Conservation (phyloP, 208 protist species). For the Acanthamoeba lenticulata region DNA sequence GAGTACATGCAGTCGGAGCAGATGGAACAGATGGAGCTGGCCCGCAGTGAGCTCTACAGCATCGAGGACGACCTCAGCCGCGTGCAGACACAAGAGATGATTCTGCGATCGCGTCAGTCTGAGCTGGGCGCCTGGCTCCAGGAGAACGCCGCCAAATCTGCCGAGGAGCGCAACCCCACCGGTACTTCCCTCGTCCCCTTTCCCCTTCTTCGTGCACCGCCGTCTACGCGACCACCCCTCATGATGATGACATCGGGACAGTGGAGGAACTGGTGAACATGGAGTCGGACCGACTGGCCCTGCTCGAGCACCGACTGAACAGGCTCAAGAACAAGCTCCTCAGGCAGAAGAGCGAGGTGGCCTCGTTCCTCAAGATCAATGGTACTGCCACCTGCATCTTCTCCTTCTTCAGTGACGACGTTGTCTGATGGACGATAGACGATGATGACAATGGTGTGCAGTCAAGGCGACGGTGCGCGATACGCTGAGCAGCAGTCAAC, state of each 20-base stretch:
- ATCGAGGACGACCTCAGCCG: constrained; percentile 14
- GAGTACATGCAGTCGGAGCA: constrained; percentile 3
- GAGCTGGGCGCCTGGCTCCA: constrained; percentile 1
- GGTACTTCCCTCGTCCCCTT: no score
- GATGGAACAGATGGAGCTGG: not conserved
- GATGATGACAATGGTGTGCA: not conserved
- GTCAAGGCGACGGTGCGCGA: constrained; percentile 12
- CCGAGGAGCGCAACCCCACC: not conserved
- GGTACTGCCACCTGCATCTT: not conserved
- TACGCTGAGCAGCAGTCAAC: not conserved
- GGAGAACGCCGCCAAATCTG: not conserved
- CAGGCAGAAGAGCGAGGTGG: not conserved
- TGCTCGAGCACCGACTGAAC: not conserved
- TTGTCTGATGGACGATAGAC: not conserved
- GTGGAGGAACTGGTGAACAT: constrained; percentile 25
- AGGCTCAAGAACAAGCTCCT: not conserved
- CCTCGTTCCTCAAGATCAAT: not conserved
- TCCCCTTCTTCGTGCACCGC: not conserved
- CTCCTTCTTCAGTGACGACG: not conserved
- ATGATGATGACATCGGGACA: not conserved
- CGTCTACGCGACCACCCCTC: not conserved
- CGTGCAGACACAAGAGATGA: not conserved
- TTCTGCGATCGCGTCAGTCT: not conserved
- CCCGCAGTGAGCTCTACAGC: not conserved
- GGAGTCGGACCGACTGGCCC: not conserved